phyloP scores from a whole-genome alignment of 257 asterid species.

The Asclepias syriaca region DNA sequence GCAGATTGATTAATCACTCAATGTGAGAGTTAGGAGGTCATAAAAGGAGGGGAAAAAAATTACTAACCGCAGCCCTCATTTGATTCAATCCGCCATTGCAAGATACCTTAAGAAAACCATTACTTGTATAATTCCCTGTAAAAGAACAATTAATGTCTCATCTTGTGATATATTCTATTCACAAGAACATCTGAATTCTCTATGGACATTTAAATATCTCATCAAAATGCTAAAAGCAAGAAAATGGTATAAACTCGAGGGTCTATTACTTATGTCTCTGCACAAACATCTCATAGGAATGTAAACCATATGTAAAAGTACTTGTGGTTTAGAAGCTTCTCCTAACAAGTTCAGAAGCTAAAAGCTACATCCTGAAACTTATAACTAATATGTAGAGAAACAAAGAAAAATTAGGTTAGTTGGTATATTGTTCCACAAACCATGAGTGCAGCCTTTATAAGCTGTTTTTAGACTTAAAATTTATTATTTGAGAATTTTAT shows the following conservation, averaged over 20 bases:
- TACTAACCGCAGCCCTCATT: conserved; percentile 91
- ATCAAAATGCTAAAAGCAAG: neutral
- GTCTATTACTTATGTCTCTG: neutral
- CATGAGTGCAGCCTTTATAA: neutral
- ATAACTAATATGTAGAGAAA: neutral
- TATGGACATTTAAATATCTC: neutral
- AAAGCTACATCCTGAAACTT: neutral
- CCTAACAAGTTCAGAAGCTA: neutral
- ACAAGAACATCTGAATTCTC: neutral
- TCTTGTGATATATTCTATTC: neutral
- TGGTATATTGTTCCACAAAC: neutral
- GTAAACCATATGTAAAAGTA: neutral
- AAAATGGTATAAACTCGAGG: neutral
- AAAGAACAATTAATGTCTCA: conserved; percentile 6
- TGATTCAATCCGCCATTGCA: conserved; percentile 98
- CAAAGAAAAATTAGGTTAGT: neutral
- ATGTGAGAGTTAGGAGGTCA: conserved; percentile 6
- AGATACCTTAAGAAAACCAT: conserved; percentile 77
- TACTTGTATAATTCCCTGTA: conserved; percentile 77
- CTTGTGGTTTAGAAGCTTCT: neutral
- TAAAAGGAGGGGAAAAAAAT: conserved; percentile 8
- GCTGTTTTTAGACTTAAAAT: neutral
- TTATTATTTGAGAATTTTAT: neutral
- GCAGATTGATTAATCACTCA: conserved; percentile 25
- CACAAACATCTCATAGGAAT: neutral